These are phyloP conservation scores for Hirsutella thompsonii DNA, from an alignment of 2,329 filamentous ascomycete species.

Conservation along the genomic window DNA sequence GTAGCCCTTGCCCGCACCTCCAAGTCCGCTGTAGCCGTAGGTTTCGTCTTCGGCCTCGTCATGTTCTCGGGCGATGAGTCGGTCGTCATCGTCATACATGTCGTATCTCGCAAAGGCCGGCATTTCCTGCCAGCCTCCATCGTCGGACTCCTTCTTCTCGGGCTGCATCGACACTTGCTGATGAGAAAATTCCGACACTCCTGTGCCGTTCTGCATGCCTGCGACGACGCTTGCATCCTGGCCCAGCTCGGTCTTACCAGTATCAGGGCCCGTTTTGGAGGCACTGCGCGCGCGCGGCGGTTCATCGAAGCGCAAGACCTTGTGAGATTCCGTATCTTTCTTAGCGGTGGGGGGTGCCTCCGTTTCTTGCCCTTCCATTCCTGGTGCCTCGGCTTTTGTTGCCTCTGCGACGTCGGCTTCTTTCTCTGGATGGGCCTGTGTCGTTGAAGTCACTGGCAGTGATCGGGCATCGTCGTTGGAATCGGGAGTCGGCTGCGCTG, in stretches of 20 bases:
- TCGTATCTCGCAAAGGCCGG: constrained; percentile 86
- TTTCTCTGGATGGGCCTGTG: no score
- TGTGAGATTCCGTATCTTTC: no score
- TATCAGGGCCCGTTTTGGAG: constrained; percentile 5
- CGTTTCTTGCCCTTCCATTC: no score
- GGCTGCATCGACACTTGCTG: constrained; percentile 56
- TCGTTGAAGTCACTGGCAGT: not conserved
- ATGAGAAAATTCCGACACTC: constrained; percentile 80
- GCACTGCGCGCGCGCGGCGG: constrained; percentile 4
- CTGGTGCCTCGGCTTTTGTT: no score
- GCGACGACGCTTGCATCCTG: constrained; percentile 24
- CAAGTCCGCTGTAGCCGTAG: constrained; percentile 62
- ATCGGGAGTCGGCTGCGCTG: not conserved
- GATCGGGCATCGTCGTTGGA: not conserved
- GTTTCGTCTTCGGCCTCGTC: constrained; percentile 54
- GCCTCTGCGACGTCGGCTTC: not conserved
- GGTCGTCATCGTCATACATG: constrained; percentile 90
- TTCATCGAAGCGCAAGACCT: constrained; percentile 3
- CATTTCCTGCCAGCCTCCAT: constrained; percentile 86
- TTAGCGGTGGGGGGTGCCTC: no score
- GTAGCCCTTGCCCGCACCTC: constrained; percentile 88
- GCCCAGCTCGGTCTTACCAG: constrained; percentile 12
- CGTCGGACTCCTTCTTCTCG: constrained; percentile 40
- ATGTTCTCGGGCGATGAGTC: constrained; percentile 70
- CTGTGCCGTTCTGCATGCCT: constrained; percentile 17